A percentile compares a stretch with the other conserved stretches of the same genome.
Evolutionary conservation across 1,139 yeast species (phyloP).

Genomic region (Candida smagusa): DNA sequence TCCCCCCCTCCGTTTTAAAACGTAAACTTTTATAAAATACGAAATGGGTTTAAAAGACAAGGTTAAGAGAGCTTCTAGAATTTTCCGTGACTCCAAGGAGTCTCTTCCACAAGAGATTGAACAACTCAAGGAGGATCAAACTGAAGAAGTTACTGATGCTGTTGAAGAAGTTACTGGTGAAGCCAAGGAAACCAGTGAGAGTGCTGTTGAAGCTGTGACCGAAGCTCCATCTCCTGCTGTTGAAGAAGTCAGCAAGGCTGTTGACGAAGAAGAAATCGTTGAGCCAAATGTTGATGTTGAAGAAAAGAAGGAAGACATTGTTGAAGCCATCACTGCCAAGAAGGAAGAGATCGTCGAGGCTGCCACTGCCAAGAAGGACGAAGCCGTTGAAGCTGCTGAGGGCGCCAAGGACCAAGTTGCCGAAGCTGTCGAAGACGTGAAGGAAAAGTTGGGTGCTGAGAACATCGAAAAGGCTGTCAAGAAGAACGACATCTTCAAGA

Average conservation of each 20-base stretch:
- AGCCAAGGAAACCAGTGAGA: slow-evolving; percentile 11
- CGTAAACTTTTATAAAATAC: not conserved
- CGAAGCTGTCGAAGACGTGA: slow-evolving; percentile 12
- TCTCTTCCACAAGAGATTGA: slow-evolving; percentile 14
- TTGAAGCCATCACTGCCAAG: slow-evolving; percentile 6
- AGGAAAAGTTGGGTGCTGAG: slow-evolving; percentile 9
- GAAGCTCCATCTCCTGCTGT: slow-evolving; percentile 10
- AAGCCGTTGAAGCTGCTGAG: slow-evolving; percentile 9
- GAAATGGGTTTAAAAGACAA: slow-evolving; percentile 44
- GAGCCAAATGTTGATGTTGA: slow-evolving; percentile 6
- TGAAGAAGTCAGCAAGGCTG: slow-evolving; percentile 13
- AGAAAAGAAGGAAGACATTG: slow-evolving; percentile 4
- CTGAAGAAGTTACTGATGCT: slow-evolving; percentile 11
- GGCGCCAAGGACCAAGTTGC: slow-evolving; percentile 4
- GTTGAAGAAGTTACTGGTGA: slow-evolving; percentile 12
- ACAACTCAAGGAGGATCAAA: slow-evolving; percentile 8
- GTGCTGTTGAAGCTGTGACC: slow-evolving; percentile 11
- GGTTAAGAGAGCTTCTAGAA: slow-evolving; percentile 45
- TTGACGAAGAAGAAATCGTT: slow-evolving; percentile 5
- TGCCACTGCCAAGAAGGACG: slow-evolving; percentile 9
- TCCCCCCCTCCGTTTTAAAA: slow-evolving; percentile 3
- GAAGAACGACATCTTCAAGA: slow-evolving; percentile 52
- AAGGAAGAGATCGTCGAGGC: slow-evolving; percentile 13
- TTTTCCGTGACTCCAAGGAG: slow-evolving; percentile 37
- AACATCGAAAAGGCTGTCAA: slow-evolving; percentile 35